Base-by-base conservation (phyloP, 768 basidiomycete genomes). In the Lanmaoa rubissima region DNA sequence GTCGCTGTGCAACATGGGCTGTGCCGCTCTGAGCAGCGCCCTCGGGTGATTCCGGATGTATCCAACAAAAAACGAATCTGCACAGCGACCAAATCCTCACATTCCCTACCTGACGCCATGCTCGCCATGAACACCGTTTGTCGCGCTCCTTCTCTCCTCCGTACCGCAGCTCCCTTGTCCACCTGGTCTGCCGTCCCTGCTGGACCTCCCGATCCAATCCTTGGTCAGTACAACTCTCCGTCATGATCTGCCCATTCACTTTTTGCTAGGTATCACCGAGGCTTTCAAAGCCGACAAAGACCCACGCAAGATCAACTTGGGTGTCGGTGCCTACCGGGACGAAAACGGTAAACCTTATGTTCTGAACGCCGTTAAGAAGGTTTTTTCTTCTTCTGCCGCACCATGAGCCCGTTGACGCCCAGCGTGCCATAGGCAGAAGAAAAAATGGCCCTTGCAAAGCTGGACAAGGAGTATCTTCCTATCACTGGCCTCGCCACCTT, bases 221-320 rank as follows among this genome's bases (percentile, higher is more conserved):
- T 96, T 54, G 94, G 92, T 92, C 52, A 54, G 79, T 70, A 26
- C 42, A 1, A 32, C 56, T 26, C 36, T 57, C 45, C 40, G 31
- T 46, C 44, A n/a, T 47, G 26, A 24, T 44, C 13, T 14, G 31
- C 48, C 11, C 35, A 38, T 54, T 64, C 55, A 62, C 54, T 36
- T 54, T 55, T 44, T 43, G 53, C n/a, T 64, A 92, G 90, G 92
- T 59, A 82, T 99, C 48, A 89, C 91, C 31, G 96, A 98, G 70
- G 93, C 94, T 31, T 99, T 94, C 85, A 97, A 95, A 78, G 92
- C 93, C 43, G 94, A 98, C 83, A 87, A 85, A 66, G 86, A 90
- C 72, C 79, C 90, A 17, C 86, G 87, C 62, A 98, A 98, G 75
- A 96, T 99, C 69, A 99, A 98, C 77, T 81, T 99, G 56, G 97